Percentiles rank a stretch among this genome's conserved stretches.
Conservation (phyloP, 495 filamentous ascomycete genomes). For the Aspergillus cristatus region DNA sequence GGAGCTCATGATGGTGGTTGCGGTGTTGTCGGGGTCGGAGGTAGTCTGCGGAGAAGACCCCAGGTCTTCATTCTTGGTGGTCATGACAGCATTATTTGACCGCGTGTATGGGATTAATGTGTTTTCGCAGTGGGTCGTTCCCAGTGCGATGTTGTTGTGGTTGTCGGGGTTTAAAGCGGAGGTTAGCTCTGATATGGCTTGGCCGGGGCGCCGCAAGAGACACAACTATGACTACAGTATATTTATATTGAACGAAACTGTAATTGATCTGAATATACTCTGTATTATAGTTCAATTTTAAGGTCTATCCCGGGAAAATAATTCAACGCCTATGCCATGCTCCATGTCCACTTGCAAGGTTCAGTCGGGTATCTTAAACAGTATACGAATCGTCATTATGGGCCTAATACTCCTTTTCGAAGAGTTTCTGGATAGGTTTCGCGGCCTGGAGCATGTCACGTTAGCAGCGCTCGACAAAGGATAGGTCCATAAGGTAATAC, state of each 20-base stretch:
- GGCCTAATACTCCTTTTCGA: constrained; percentile 65
- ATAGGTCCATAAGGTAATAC: constrained; percentile 6
- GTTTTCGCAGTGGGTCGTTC: neutral
- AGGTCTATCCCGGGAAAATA: too few relatives aligned
- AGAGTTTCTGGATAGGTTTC: constrained; percentile 75
- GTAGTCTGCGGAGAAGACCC: constrained; percentile 21
- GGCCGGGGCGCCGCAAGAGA: constrained; percentile 3
- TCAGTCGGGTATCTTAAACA: constrained; percentile 20
- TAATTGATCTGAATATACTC: too few relatives aligned
- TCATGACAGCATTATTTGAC: constrained; percentile 37
- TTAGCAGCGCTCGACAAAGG: constrained; percentile 2
- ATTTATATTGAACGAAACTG: too few relatives aligned
- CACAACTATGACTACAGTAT: too few relatives aligned
- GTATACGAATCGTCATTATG: too few relatives aligned
- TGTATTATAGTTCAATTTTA: too few relatives aligned
- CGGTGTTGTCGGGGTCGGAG: constrained; percentile 7
- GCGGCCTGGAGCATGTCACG: constrained; percentile 48
- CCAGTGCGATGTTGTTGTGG: constrained; percentile 3
- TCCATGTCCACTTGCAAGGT: too few relatives aligned
- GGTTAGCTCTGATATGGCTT: neutral
- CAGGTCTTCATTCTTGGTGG: constrained; percentile 27
- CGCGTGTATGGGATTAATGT: neutral
- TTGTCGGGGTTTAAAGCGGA: too few relatives aligned
- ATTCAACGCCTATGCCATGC: too few relatives aligned
- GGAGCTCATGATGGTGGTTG: constrained; percentile 13